Evolutionary conservation across 2,329 filamentous ascomycete genomes (phyloP), one percentile per base, ranked within the genome.

Genomic region (Cladosporium colombiae): DNA sequence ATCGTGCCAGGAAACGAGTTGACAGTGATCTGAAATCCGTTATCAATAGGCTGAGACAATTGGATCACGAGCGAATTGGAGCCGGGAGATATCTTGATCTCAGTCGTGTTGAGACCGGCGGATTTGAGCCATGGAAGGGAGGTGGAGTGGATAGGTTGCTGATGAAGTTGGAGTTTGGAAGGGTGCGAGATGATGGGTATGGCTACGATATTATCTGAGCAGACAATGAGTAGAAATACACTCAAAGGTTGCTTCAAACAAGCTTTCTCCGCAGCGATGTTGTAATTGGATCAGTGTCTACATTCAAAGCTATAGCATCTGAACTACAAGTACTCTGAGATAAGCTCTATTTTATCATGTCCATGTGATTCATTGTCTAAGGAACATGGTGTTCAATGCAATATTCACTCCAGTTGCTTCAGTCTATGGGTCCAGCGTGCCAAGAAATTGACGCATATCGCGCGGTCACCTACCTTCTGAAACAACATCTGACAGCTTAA

Each of bases 91-190:
- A 73, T 70, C 57, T 71, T 44, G 68, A 72, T 53, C 49, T 68
- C 57, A 65, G 44, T 63, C 59, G 53, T 50, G 69, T 37, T 55
- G 70, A 62, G 16, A 70, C 73, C 13, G 74, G 74, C 29, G 74
- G 76, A 2, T 97, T 91, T 75, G 83, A 89, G 33, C 90, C 92
- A 0, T 84, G 87, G 68, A 88, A 90, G 67, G 86, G 92, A 3
- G 91, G 91, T 0, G 91, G 92, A 0, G 87, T 97, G 55, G 92
- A 97, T 79, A 84, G 91, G 66, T 78, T 97, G 74, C 78, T 97
- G 75, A 96, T 97, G 92, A 97, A 97, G 81, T 81, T 97, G 72
- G 93, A 97, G 70, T 87, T 85, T 76, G 78, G 78, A n/a, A 69
- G 74, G 29, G 66, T 74, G 63, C 63, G 33, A 27, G 68, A 69